Base-by-base conservation (phyloP, 306 rosid genomes). In the Betula pendula region DNA sequence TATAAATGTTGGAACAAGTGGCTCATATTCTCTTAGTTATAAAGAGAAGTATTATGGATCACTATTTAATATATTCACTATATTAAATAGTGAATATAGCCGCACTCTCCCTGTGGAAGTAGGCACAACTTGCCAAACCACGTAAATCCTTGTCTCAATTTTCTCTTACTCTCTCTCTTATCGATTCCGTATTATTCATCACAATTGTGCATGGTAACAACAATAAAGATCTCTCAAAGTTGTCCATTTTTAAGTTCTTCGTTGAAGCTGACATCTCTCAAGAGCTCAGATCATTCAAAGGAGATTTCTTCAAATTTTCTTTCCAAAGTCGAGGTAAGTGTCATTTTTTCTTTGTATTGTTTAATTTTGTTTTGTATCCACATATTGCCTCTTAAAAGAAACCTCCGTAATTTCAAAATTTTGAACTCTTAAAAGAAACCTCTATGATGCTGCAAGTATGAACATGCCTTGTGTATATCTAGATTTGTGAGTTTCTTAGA, bases 191-290 rank as follows among this genome's bases (percentile, higher is more conserved):
- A n/a, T n/a, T n/a, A n/a, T n/a, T n/a, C n/a, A n/a, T n/a, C n/a
- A n/a, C n/a, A n/a, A n/a, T n/a, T n/a, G n/a, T n/a, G n/a, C n/a
- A n/a, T n/a, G n/a, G n/a, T n/a, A n/a, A n/a, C n/a, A n/a, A n/a
- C n/a, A n/a, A n/a, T n/a, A 75, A 87, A 83, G 89, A 81, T 90
- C 22, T 81, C 96, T 73, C 86, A 88, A 72, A 86, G 85, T 80
- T 90, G 96, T 97, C 98, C 97, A 43, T 8, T 86, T 47, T 66
- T 78, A 52, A 84, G 80, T 68, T 88, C 91, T 83, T 95, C 93
- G 27, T 73, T 90, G 87, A 87, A 81, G 82, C 90, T 93, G 70
- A 79, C 77, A 53, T 86, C 88, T 73, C 86, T 91, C 55, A 87
- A 86, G 85, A 83, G 81, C 79, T 89, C 92, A 16, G 86, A 88